A percentile compares a stretch with the other conserved stretches of the same genome.
Conservation (phyloP, 129 eudicot species). For the Saposhnikovia divaricata region DNA sequence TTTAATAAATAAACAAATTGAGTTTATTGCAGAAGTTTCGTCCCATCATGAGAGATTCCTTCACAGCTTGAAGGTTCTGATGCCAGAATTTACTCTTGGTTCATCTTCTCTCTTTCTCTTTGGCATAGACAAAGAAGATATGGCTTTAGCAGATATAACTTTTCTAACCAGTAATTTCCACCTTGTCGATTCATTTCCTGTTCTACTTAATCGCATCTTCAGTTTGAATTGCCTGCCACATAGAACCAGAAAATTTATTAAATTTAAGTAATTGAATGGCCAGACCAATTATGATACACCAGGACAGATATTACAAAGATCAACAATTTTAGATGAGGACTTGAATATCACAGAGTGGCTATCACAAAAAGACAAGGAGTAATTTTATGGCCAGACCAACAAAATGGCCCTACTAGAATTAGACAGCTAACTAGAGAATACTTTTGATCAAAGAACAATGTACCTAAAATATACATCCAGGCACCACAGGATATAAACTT, state of each 20-base stretch:
- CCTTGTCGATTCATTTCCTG: conserved; percentile 31
- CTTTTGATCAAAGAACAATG: neutral
- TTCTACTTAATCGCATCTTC: conserved; percentile 30
- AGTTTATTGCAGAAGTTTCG: neutral
- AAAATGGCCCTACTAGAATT: neutral
- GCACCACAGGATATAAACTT: neutral
- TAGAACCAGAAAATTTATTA: neutral
- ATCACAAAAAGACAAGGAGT: neutral
- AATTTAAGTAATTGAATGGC: no score
- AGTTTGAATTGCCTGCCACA: conserved; percentile 57
- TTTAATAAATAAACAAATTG: neutral
- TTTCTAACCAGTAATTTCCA: conserved; percentile 74
- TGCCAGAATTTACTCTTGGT: conserved; percentile 21
- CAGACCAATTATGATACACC: neutral
- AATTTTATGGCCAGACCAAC: neutral
- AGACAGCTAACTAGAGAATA: neutral
- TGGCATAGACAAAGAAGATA: conserved; percentile 54
- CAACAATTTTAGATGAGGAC: neutral
- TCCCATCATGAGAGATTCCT: neutral
- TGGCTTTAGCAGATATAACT: conserved; percentile 60
- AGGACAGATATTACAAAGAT: neutral
- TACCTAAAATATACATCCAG: neutral
- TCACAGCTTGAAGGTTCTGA: conserved; percentile 28
- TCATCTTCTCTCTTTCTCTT: conserved; percentile 61
- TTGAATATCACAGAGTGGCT: neutral